Percentiles rank a stretch among this genome's conserved stretches.
phyloP scores from a whole-genome alignment of 208 protist genomes.

The Leishmania gerbilli region DNA sequence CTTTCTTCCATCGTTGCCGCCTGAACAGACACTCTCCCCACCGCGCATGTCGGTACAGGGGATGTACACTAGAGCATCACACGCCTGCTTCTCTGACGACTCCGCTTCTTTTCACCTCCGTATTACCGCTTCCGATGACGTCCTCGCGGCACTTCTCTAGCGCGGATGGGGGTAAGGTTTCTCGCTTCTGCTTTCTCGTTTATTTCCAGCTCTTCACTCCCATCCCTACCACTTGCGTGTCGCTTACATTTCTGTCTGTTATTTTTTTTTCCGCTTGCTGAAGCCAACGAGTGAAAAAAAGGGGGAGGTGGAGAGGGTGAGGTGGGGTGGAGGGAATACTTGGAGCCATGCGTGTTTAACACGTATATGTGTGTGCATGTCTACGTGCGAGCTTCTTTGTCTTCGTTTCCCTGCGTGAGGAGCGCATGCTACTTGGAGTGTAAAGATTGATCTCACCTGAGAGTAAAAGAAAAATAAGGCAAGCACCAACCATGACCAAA shows the following conservation, averaged over 20 bases:
- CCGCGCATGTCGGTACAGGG: background rate
- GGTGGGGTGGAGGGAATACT: background rate
- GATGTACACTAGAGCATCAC: background rate
- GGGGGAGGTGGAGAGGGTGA: no score
- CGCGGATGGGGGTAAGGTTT: no score
- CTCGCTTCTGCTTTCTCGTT: background rate
- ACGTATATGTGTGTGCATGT: background rate
- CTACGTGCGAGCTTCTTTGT: background rate
- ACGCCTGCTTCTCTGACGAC: background rate
- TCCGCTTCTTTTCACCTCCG: background rate
- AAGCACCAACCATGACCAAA: background rate
- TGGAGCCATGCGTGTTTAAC: background rate
- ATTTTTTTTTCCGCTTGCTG: background rate
- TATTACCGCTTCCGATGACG: background rate
- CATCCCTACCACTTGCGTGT: no score
- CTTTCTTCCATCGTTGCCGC: background rate
- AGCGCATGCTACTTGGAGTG: background rate
- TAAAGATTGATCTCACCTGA: background rate
- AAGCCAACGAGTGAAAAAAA: background rate
- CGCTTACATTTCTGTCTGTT: background rate
- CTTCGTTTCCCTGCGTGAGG: background rate
- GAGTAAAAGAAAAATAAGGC: background rate
- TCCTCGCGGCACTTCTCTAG: background rate
- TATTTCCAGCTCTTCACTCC: background rate
- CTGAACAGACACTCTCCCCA: background rate